These are phyloP conservation scores for Apiospora phragmitis DNA, from an alignment of 2,329 filamentous ascomycete genomes.

Conservation along the genomic window DNA sequence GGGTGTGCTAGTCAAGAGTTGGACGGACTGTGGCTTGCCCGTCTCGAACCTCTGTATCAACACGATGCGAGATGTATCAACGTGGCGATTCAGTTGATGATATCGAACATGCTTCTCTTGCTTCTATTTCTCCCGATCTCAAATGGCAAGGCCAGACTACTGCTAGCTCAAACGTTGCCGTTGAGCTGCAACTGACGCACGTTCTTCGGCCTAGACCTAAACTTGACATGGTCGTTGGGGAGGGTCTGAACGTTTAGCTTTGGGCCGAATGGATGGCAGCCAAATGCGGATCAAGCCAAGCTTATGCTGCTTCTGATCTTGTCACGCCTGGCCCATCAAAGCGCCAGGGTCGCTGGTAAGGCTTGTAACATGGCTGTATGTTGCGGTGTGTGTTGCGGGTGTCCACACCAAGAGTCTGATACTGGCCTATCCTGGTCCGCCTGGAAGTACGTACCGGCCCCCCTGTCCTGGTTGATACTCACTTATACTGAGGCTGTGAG, in stretches of 20 bases:
- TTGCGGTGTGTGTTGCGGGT: slow-evolving; percentile 27
- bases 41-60: background rate
- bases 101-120: background rate
- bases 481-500: slow-evolving; percentile 13
- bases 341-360: slow-evolving; percentile 22
- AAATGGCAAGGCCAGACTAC: background rate
- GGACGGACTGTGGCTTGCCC: background rate
- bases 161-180: background rate
- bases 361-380: slow-evolving; percentile 42
- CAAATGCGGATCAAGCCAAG: slow-evolving; percentile 33
- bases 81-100: background rate
- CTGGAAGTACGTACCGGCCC: slow-evolving; percentile 10
- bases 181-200: slow-evolving; percentile 4
- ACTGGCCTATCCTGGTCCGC: slow-evolving; percentile 12
- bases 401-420: slow-evolving; percentile 29
- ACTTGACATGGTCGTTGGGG: background rate
- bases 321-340: slow-evolving; percentile 35
- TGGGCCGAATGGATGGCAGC: slow-evolving; percentile 22
- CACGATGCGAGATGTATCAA: background rate
- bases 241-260: slow-evolving; percentile 8
- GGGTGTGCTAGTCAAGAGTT: background rate
- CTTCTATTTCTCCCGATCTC: background rate
- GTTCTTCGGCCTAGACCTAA: background rate
- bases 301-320: slow-evolving; percentile 36
- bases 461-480: slow-evolving; percentile 3